phyloP scores from a whole-genome alignment of 345 rosid species.

The Brassica juncea region DNA sequence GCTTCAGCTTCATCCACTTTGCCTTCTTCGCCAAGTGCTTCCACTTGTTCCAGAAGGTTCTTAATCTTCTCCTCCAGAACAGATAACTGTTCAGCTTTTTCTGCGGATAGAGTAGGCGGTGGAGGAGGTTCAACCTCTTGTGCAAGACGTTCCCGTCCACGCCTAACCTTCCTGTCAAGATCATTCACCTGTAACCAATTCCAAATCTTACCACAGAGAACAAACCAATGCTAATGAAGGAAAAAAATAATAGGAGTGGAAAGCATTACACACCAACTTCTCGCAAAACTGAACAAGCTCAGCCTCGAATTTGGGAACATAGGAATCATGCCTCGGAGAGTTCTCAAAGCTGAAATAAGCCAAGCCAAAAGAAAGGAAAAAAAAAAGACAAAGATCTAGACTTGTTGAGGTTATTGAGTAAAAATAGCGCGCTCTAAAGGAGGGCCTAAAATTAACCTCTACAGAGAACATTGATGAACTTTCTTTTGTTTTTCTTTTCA shows the following conservation, averaged over 20 bases:
- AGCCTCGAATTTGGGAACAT: slow-evolving; percentile 80
- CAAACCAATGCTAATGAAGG: neutral
- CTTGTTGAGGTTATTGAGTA: neutral
- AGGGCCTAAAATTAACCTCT: neutral
- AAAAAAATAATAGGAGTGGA: neutral
- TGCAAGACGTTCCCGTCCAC: slow-evolving; percentile 93
- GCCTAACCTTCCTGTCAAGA: slow-evolving; percentile 93
- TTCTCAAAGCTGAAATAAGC: slow-evolving; percentile 68
- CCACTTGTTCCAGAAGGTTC: slow-evolving; percentile 92
- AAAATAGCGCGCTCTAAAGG: no score
- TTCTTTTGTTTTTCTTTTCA: no score
- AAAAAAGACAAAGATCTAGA: neutral
- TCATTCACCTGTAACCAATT: slow-evolving; percentile 69
- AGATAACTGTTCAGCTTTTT: slow-evolving; percentile 80
- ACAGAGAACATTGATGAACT: neutral
- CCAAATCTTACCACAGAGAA: neutral
- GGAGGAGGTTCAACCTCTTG: slow-evolving; percentile 87
- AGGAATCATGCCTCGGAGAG: slow-evolving; percentile 75
- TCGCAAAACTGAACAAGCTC: slow-evolving; percentile 94
- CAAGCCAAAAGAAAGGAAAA: neutral
- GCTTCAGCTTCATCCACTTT: slow-evolving; percentile 99
- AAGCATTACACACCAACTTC: slow-evolving; percentile 67
- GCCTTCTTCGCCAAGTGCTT: slow-evolving; percentile 94
- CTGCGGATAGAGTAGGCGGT: slow-evolving; percentile 70
- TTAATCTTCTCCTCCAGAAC: slow-evolving; percentile 90